Evolutionary conservation across 2,329 filamentous ascomycete genomes (phyloP), one percentile per base, ranked within the genome.

Genomic region (Alternaria solani): DNA sequence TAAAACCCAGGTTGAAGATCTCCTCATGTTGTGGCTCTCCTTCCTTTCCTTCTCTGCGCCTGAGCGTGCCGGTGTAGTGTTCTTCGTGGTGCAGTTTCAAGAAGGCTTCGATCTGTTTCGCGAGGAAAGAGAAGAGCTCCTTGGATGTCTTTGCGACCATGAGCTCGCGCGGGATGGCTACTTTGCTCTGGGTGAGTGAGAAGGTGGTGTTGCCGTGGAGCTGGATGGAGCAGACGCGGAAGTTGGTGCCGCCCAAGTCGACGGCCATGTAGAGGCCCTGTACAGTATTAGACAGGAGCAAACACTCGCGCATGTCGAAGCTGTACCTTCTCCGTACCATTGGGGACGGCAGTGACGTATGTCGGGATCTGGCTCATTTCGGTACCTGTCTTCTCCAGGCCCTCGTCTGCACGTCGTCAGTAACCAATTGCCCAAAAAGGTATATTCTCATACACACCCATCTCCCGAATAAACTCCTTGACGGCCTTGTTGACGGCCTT

Each of bases 231-330:
- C 95, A 99, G 74, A 99, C 95, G 71, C 95, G 91, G 81, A 98
- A 97, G 83, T 99, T 99, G 66, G 95, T 99, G 72, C 95, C 95
- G 64, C 95, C 95, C n/a, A 99, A 87, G 75, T 99, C 95, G 66
- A 99, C 94, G 39, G 95, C 94, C 75, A 99, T 89, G 81, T 97
- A 99, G 39, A 97, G 85, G 48, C 95, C 95, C 93, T 96, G 71
- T 14, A 30, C 36, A 36, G 30, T 7, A 26, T 59, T 56, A 59
- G 51, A 43, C 3, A 9, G 23, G 1, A n/a, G 18, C 26, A 11
- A 18, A 12, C 5, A 28, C 4, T 7, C 16, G 25, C 30, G 53
- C 16, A 42, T 20, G 38, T 51, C 96, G 96, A 81, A 96, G 93
- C 71, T 71, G 41, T 82, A 94, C 93, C 89, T 97, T 96, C 82